Evolutionary conservation across 1,139 yeast species (phyloP), one percentile per base, ranked within the genome.

Genomic region (Ogataea hybrid): DNA sequence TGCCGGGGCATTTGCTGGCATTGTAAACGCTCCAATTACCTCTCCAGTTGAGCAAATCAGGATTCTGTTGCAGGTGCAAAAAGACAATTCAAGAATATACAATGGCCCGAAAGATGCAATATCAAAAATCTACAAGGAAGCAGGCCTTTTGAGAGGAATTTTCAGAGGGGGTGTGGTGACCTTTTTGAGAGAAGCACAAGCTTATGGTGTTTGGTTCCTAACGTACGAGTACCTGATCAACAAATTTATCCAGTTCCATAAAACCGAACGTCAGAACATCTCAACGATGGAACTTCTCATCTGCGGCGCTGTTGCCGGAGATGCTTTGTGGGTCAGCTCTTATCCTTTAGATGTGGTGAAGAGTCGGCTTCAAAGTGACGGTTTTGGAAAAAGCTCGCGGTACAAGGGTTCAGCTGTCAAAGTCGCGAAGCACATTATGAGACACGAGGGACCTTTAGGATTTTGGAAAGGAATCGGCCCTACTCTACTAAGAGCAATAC

Each of bases 161-260:
- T 81, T 72, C 53, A 65, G 90, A 44, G 90, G 90, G 0, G 66
- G 70, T 22, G 63, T 70, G 6, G 73, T 84, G 41, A 84, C 94
- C 0, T 55, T 81, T 2, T 41, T 77, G 4, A 69, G 94, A 50
- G 95, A 85, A 56, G 70, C 80, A 8, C 94, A 85, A 58, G 90
- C 92, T 0, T 84, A 84, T 54, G 95, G 95, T 12, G 80, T 83
- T 12, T 85, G 94, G 94, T 85, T 85, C 53, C 64, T 82, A 47
- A 71, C 89, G 0, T 85, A 81, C 59, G 95, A 85, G 57, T 70
- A 68, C 32, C 63, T 84, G 41, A 77, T 84, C 55, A 68, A 67
- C 37, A 59, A 62, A 40, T 67, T 77, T 15, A 62, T 68, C 27
- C 56, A 58, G 25, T 52, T 53, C 10, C 60, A 64, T 33, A 62